Evolutionary conservation across 208 protist genomes (phyloP), one percentile per base, ranked within the genome.

Genomic region (Crithidia sp.): DNA sequence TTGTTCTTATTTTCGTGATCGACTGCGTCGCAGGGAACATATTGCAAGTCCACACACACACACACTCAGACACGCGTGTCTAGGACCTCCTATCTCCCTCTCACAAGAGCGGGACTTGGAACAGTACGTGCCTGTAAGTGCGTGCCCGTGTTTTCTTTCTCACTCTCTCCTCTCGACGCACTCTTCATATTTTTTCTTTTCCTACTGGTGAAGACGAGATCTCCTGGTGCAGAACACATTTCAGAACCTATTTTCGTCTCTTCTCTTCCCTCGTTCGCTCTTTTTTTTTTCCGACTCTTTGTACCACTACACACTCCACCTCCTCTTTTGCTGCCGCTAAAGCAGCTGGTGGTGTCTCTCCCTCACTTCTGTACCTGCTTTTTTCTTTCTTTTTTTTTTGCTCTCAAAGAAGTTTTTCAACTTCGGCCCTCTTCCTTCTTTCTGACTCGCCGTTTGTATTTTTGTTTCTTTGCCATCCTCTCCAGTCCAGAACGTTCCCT

Each of bases 341-440:
- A 17, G 56, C 56, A 13, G 16, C 19, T 10, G 7, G 8, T 17
- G 10, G 14, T 36, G 14, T 36, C 28, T 28, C 28, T 28, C 28
- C 0, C 28, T 28, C 28, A 28, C 28, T 28, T 28, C 28, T 28
- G 28, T 71, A 14, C 50, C 12, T 41, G 5, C 36, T 37, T 61
- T 19, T 4, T n/a, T 63, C n/a, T 63, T 45, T 45, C 45, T 4
- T 61, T 16, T 9, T 44, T 36, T 54, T 54, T 64, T 45, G n/a
- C 36, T 14, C 4, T 55, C 52, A 16, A 64, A 80, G 67, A 71
- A 80, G 69, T 81, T 76, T 81, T 13, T 76, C 63, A 71, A 70
- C 58, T 77, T 74, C 67, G 63, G 45, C 54, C 56, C 36, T 68
- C 16, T 17, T 28, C 19, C 55, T 76, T 17, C 28, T 19, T 57